These are phyloP conservation scores for Trypanosoma boissoni DNA, from an alignment of 208 protist species.

Conservation along the genomic window DNA sequence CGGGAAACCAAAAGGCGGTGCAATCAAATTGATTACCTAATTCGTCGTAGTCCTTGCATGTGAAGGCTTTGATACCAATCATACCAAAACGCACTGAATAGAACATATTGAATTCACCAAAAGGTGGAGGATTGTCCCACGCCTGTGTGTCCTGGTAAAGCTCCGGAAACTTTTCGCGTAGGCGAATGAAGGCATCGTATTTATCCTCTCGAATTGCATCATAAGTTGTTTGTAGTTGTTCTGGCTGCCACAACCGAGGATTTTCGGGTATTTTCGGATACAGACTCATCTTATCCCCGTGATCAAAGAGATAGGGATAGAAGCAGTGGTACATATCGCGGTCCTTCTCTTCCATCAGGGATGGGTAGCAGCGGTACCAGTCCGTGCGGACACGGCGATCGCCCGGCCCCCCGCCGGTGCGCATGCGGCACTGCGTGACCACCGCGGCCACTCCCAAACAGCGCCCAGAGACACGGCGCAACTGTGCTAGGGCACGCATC, in stretches of 20 bases:
- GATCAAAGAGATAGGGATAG: conserved; percentile 93
- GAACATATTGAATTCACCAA: conserved; percentile 94
- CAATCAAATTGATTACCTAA: conserved; percentile 91
- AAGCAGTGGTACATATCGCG: conserved; percentile 94
- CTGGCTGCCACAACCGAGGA: conserved; percentile 86
- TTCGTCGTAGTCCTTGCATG: conserved; percentile 93
- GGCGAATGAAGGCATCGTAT: conserved; percentile 90
- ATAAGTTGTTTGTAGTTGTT: conserved; percentile 93
- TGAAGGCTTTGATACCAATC: conserved; percentile 89
- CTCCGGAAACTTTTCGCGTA: conserved; percentile 91
- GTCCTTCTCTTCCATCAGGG: conserved; percentile 87
- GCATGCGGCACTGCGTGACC: conserved; percentile 31
- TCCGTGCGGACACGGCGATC: conserved; percentile 82
- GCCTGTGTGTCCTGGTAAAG: conserved; percentile 90
- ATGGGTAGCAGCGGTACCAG: conserved; percentile 89
- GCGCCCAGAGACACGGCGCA: conserved; percentile 4
- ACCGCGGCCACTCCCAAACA: conserved; percentile 13
- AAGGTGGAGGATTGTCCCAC: conserved; percentile 92
- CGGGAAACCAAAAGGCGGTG: conserved; percentile 92
- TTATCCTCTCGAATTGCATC: conserved; percentile 93
- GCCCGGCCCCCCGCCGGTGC: conserved; percentile 74
- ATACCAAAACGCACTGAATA: conserved; percentile 92
- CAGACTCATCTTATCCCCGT: conserved; percentile 90
- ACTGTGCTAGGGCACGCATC: conserved; percentile 19
- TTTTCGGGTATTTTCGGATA: conserved; percentile 92